A percentile compares a stretch with the other conserved stretches of the same genome.
Conservation (phyloP, 306 rosid species). For the Acacia melanoxylon region DNA sequence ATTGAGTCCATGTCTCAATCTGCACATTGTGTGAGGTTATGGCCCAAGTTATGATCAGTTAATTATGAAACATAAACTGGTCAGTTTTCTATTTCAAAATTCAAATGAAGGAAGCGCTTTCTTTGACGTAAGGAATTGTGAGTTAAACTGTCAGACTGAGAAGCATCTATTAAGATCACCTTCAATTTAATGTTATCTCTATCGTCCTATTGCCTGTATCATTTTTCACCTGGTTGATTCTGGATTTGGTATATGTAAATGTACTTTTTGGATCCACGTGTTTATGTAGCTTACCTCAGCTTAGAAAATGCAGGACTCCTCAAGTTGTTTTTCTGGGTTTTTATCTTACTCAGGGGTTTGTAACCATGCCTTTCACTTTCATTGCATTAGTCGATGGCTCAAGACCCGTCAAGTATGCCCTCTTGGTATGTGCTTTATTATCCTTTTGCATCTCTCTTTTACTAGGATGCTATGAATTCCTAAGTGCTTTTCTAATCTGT, state of each 20-base stretch:
- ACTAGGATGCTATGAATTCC: background rate
- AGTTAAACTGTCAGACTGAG: background rate
- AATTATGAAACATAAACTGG: background rate
- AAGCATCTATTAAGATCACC: background rate
- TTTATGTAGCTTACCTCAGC: slow-evolving; percentile 10
- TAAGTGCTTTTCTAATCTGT: slow-evolving; percentile 15
- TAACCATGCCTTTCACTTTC: slow-evolving; percentile 60
- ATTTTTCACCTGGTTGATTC: background rate
- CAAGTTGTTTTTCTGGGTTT: slow-evolving; percentile 14
- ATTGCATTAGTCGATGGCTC: slow-evolving; percentile 60
- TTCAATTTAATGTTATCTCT: background rate
- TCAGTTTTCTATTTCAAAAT: background rate
- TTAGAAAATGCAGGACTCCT: slow-evolving; percentile 19
- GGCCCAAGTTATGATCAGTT: background rate
- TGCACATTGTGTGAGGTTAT: background rate
- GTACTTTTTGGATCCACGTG: background rate
- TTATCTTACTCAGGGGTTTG: slow-evolving; percentile 46
- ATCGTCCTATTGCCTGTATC: background rate
- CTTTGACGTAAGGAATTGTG: background rate
- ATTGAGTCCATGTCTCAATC: background rate
- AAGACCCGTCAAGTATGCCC: slow-evolving; percentile 71
- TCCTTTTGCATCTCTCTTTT: slow-evolving; percentile 15
- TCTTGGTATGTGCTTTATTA: slow-evolving; percentile 50
- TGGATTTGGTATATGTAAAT: slow-evolving; percentile 4
- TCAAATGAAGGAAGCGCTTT: background rate